Evolutionary conservation across 139 green algal species (phyloP).

Genomic region (Deuterostichococcus epilithicus): DNA sequence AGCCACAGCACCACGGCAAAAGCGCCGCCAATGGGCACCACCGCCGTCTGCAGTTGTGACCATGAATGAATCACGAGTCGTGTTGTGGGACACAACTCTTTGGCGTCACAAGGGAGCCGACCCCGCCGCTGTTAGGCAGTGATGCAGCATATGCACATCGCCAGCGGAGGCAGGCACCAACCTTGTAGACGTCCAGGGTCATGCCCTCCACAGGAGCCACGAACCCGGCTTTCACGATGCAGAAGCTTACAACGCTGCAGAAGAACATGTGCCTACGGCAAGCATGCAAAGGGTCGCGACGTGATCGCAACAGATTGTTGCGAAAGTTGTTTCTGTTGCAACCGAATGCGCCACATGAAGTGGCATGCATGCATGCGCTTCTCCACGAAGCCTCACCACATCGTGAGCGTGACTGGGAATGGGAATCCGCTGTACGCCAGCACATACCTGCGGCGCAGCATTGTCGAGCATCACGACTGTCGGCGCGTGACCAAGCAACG

Average conservation of each 20-base stretch:
- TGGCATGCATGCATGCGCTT: too few species aligned
- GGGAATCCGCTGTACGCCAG: constrained; percentile 53
- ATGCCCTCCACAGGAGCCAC: constrained; percentile 3
- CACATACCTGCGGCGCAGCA: constrained; percentile 24
- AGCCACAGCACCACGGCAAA: constrained; percentile 55
- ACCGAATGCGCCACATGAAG: too few species aligned
- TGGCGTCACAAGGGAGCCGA: too few species aligned
- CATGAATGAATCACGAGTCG: too few species aligned
- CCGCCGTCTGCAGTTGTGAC: neutral
- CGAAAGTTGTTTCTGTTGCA: too few species aligned
- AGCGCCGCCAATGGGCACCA: constrained; percentile 34
- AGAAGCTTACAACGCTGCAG: constrained; percentile 46
- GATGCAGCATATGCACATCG: too few species aligned
- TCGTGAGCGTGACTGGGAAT: constrained; percentile 46
- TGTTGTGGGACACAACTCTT: too few species aligned
- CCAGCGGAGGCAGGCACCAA: neutral
- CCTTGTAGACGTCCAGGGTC: constrained; percentile 21
- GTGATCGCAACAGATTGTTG: too few species aligned
- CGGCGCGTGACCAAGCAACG: too few species aligned
- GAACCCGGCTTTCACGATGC: neutral
- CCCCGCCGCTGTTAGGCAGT: too few species aligned
- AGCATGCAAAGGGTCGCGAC: neutral
- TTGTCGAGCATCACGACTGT: too few species aligned
- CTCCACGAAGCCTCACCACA: constrained; percentile 13
- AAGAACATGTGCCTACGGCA: constrained; percentile 77